Evolutionary conservation across 2,329 filamentous ascomycete genomes (phyloP).

Genomic region (Fusarium neocosmosporiellum): DNA sequence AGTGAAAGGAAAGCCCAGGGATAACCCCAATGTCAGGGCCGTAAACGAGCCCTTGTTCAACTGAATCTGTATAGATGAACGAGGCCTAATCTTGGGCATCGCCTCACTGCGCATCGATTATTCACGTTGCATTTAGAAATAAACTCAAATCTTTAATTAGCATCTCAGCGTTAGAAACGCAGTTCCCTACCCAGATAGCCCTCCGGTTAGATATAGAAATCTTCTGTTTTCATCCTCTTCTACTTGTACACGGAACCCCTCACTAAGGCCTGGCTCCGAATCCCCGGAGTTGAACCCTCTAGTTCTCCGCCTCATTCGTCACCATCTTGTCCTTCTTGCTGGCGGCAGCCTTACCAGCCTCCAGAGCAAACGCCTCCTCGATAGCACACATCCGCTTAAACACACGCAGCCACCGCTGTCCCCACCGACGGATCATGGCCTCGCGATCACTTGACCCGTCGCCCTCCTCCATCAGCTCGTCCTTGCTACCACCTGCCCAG

Average conservation of each 20-base stretch:
- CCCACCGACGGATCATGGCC: slow-evolving; percentile 81
- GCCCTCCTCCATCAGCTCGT: slow-evolving; percentile 77
- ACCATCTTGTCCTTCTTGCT: slow-evolving; percentile 33
- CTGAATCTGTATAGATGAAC: neutral
- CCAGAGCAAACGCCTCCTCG: slow-evolving; percentile 75
- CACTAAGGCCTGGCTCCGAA: slow-evolving; percentile 6
- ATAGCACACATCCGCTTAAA: slow-evolving; percentile 86
- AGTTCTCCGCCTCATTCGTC: slow-evolving; percentile 34
- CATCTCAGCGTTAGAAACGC: neutral
- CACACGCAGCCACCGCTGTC: slow-evolving; percentile 84
- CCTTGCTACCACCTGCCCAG: slow-evolving; percentile 79
- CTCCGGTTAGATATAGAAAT: neutral
- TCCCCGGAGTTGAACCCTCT: slow-evolving; percentile 30
- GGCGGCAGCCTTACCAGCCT: slow-evolving; percentile 42
- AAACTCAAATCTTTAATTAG: neutral
- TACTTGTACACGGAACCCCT: slow-evolving; percentile 18
- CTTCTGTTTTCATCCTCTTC: slow-evolving; percentile 21
- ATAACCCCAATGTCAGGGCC: neutral
- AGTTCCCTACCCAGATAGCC: neutral
- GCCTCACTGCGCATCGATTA: neutral
- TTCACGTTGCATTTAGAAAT: neutral
- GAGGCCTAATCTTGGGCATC: neutral
- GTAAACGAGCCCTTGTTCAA: neutral
- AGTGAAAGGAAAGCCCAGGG: neutral
- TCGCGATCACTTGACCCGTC: slow-evolving; percentile 69